Evolutionary conservation across 257 asterid genomes (phyloP).

Genomic region (Solanum ahanhuiri): DNA sequence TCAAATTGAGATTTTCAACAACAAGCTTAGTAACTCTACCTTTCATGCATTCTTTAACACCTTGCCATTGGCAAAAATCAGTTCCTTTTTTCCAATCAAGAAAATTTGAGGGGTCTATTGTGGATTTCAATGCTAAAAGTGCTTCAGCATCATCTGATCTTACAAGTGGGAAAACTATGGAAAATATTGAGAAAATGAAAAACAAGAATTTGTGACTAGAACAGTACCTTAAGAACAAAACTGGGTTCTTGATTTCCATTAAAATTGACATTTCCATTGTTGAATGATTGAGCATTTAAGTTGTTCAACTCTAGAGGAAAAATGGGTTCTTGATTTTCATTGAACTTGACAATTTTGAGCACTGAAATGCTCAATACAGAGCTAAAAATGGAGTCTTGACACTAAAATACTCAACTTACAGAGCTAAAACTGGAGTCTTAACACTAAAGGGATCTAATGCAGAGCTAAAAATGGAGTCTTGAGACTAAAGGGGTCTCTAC

Average conservation of each 20-base stretch:
- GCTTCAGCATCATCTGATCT: slow-evolving; percentile 63
- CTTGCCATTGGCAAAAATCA: slow-evolving; percentile 62
- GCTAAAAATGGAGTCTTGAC: not conserved
- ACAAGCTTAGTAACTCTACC: slow-evolving; percentile 82
- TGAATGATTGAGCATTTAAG: not conserved
- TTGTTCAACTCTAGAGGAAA: not conserved
- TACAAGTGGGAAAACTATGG: slow-evolving; percentile 16
- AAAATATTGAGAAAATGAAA: slow-evolving; percentile 10
- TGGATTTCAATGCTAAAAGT: slow-evolving; percentile 42
- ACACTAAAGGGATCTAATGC: not conserved
- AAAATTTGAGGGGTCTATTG: slow-evolving; percentile 43
- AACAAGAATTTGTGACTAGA: slow-evolving; percentile 2
- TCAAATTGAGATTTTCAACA: slow-evolving; percentile 52
- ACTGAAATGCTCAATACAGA: not conserved
- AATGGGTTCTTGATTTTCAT: not conserved
- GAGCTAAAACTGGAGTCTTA: not conserved
- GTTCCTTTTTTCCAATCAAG: slow-evolving; percentile 46
- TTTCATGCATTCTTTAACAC: slow-evolving; percentile 63
- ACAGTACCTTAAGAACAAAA: not conserved
- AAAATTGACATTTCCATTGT: not conserved
- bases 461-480: not conserved
- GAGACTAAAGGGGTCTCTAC: not conserved
- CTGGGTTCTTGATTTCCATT: not conserved
- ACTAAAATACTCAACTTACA: too few species aligned
- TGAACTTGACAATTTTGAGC: not conserved